phyloP scores from a whole-genome alignment of 371 early-diverging fungal genomes.

The Mucor racemosus region DNA sequence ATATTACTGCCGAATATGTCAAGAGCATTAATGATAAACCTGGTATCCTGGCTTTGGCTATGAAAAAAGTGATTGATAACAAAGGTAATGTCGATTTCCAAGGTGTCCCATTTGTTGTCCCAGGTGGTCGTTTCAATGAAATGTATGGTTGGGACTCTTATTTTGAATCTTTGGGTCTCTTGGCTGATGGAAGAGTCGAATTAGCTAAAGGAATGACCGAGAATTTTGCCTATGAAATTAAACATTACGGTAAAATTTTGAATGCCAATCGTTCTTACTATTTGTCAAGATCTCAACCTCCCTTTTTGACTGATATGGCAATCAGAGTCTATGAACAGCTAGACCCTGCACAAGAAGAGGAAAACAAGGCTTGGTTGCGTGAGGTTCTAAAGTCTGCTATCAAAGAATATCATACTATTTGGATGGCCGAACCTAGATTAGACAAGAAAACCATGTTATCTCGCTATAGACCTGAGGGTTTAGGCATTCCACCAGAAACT shows the following conservation, averaged over 20 bases:
- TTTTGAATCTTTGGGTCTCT: slow-evolving; percentile 88
- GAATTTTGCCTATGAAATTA: slow-evolving; percentile 92
- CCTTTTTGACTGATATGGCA: slow-evolving; percentile 94
- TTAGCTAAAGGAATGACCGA: slow-evolving; percentile 91
- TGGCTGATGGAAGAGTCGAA: slow-evolving; percentile 78
- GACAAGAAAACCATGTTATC: slow-evolving; percentile 77
- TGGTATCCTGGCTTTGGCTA: slow-evolving; percentile 87
- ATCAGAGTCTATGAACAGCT: slow-evolving; percentile 70
- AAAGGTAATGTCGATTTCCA: slow-evolving; percentile 51
- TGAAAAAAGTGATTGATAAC: slow-evolving; percentile 60
- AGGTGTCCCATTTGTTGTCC: slow-evolving; percentile 94
- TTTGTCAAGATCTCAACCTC: slow-evolving; percentile 94
- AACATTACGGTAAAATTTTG: slow-evolving; percentile 94
- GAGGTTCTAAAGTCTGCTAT: slow-evolving; percentile 76
- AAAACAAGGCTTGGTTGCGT: slow-evolving; percentile 78
- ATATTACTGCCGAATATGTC: slow-evolving; percentile 88
- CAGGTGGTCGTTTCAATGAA: slow-evolving; percentile 97
- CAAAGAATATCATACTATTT: slow-evolving; percentile 89
- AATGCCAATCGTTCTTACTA: slow-evolving; percentile 98
- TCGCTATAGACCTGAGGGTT: slow-evolving; percentile 84
- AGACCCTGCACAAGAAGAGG: slow-evolving; percentile 43
- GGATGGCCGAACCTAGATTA: slow-evolving; percentile 82
- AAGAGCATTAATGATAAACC: slow-evolving; percentile 83
- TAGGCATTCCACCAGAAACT: slow-evolving; percentile 95
- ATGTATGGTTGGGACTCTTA: slow-evolving; percentile 98